These are phyloP conservation scores for Mortierella sp. DNA, from an alignment of 371 early-diverging fungal genomes.

Conservation along the genomic window DNA sequence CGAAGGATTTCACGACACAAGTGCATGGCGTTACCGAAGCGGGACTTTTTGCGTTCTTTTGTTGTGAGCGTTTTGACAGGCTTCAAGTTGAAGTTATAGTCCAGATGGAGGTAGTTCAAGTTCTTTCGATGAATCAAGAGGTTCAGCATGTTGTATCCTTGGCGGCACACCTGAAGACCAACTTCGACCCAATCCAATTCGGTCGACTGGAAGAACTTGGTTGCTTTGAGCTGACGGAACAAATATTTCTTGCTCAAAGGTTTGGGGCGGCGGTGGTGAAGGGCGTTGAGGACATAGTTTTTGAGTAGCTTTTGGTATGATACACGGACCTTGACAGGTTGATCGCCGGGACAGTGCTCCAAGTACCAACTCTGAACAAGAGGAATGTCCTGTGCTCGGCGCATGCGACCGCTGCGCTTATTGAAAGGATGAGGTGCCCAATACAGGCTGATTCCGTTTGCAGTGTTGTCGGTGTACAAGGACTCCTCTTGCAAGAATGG, in stretches of 20 bases:
- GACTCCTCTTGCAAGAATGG: slow-evolving; percentile 86
- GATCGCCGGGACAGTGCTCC: slow-evolving; percentile 93
- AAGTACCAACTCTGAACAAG: slow-evolving; percentile 97
- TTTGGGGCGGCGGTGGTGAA: slow-evolving; percentile 89
- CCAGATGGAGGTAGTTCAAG: slow-evolving; percentile 96
- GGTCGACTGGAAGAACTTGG: slow-evolving; percentile 98
- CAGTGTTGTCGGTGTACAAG: slow-evolving; percentile 91
- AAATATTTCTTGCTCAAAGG: slow-evolving; percentile 92
- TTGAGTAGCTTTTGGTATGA: slow-evolving; percentile 97
- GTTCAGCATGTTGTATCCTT: slow-evolving; percentile 99
- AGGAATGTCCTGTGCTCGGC: slow-evolving; percentile 95
- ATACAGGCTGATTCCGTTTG: slow-evolving; percentile 91
- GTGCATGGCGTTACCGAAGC: slow-evolving; percentile 99
- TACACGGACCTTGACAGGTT: slow-evolving; percentile 97
- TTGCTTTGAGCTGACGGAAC: slow-evolving; percentile 93
- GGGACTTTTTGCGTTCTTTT: slow-evolving; percentile 99
- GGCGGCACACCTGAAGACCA: slow-evolving; percentile 96
- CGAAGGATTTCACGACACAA: slow-evolving; percentile 95
- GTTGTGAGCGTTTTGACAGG: slow-evolving; percentile 98
- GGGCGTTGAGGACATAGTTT: slow-evolving; percentile 87
- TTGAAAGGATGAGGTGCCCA: slow-evolving; percentile 99
- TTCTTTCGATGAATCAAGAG: slow-evolving; percentile 97
- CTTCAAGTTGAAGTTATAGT: slow-evolving; percentile 99
- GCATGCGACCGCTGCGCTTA: slow-evolving; percentile 90
- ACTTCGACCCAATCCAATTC: slow-evolving; percentile 99